Evolutionary conservation across 2,329 filamentous ascomycete genomes (phyloP).

Genomic region (Talaromyces sp.): DNA sequence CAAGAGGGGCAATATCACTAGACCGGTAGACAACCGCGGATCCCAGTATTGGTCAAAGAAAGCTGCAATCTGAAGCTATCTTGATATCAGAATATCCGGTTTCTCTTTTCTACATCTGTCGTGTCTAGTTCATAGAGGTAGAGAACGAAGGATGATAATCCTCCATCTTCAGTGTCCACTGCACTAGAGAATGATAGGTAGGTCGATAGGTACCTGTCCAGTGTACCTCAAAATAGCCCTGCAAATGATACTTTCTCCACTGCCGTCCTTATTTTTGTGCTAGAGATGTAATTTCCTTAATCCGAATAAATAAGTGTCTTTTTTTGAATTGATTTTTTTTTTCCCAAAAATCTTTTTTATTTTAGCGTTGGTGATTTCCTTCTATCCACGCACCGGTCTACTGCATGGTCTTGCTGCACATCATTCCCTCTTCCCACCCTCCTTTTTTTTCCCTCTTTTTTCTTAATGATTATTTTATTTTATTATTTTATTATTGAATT

Average conservation of each 20-base stretch:
- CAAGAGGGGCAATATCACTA: conserved; percentile 2
- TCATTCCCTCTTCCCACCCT: conserved; percentile 22
- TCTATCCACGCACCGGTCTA: conserved; percentile 21
- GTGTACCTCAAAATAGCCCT: neutral
- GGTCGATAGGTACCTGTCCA: neutral
- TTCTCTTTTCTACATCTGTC: too few species aligned
- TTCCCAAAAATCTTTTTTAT: too few species aligned
- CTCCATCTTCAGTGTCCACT: neutral
- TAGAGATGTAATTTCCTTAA: neutral
- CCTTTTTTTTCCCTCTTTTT: neutral
- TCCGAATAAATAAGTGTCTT: too few species aligned
- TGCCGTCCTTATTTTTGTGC: neutral
- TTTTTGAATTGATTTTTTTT: neutral
- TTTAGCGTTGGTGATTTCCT: neutral
- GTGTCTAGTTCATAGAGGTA: too few species aligned
- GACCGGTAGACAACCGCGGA: conserved; percentile 7
- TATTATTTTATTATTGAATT: neutral
- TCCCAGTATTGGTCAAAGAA: conserved; percentile 8
- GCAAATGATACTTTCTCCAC: neutral
- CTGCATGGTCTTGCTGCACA: conserved; percentile 29
- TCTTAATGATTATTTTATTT: too few species aligned
- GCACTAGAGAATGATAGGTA: neutral
- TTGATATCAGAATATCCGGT: too few species aligned
- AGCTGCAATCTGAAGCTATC: too few species aligned
- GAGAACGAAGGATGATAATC: neutral